Percentiles rank a stretch among this genome's conserved stretches.
Conservation (phyloP, 208 protist genomes). For the Balamuthia mandrillaris region DNA sequence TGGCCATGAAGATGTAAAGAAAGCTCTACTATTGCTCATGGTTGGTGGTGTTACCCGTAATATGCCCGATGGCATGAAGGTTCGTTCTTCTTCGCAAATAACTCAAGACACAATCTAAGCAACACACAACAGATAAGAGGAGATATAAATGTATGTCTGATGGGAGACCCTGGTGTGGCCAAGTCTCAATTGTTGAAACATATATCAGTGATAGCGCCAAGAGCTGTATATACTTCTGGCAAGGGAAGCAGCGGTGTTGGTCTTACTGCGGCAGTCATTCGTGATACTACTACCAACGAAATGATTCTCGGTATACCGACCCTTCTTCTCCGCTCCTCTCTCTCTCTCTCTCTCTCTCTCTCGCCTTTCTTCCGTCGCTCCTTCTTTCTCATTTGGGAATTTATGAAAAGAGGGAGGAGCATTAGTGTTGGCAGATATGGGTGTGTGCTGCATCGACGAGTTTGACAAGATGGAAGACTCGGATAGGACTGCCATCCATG, state of each 20-base stretch:
- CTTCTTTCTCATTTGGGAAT: too few relatives aligned
- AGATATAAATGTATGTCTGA: conserved; percentile 99
- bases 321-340: too few relatives aligned
- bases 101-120: neutral
- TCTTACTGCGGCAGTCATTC: conserved; percentile 81
- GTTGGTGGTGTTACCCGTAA: conserved; percentile 67
- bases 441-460: conserved; percentile 99
- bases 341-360: too few relatives aligned
- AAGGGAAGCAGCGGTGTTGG: conserved; percentile 82
- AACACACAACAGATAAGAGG: conserved; percentile 7
- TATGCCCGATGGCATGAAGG: conserved; percentile 75
- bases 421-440: conserved; percentile 97
- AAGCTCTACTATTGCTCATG: conserved; percentile 80
- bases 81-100: conserved; percentile 52
- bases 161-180: conserved; percentile 97
- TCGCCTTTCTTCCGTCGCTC: too few relatives aligned
- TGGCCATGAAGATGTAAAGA: conserved; percentile 82
- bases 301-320: conserved; percentile 62
- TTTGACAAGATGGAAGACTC: conserved; percentile 96
- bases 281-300: conserved; percentile 74
- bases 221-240: conserved; percentile 10
- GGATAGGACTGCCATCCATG: conserved; percentile 90
- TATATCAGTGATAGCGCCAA: conserved; percentile 22
- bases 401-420: conserved; percentile 96
- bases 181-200: conserved; percentile 86